These are phyloP conservation scores for Calonectria multiphialidica DNA, from an alignment of 2,329 filamentous ascomycete species.

Conservation along the genomic window DNA sequence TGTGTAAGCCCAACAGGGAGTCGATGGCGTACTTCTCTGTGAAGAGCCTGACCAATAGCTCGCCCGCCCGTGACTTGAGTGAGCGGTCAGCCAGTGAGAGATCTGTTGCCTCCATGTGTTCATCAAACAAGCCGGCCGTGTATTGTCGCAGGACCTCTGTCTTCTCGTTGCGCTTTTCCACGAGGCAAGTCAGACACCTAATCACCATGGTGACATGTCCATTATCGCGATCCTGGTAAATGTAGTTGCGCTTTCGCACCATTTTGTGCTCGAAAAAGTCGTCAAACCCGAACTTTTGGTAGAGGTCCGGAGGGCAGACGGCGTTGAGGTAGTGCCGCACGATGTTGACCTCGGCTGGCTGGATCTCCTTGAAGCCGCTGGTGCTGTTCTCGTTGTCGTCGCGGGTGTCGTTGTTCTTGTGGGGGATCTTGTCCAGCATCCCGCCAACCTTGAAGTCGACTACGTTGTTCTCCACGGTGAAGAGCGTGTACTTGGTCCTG, in stretches of 20 bases:
- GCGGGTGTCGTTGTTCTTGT: not conserved
- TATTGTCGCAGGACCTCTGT: not conserved
- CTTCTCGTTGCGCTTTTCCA: conserved; percentile 9
- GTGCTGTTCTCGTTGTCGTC: conserved; percentile 4
- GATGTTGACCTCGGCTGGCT: conserved; percentile 46
- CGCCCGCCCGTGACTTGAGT: conserved; percentile 19
- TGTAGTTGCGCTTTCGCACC: conserved; percentile 44
- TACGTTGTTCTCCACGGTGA: not conserved
- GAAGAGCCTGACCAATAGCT: conserved; percentile 20
- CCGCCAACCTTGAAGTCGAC: conserved; percentile 15
- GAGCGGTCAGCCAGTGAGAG: conserved; percentile 19
- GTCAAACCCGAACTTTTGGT: conserved; percentile 48
- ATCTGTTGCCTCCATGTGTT: conserved; percentile 14
- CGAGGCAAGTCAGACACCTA: conserved; percentile 32
- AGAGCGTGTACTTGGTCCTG: conserved; percentile 23
- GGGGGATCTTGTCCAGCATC: conserved; percentile 8
- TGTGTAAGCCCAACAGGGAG: not conserved
- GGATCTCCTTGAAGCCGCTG: conserved; percentile 14
- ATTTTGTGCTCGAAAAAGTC: conserved; percentile 48
- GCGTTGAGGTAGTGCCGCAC: conserved; percentile 47
- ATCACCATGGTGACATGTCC: conserved; percentile 44
- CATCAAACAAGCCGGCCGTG: not conserved
- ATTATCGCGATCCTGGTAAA: conserved; percentile 49
- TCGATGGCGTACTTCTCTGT: conserved; percentile 15
- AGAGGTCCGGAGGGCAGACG: conserved; percentile 49